Evolutionary conservation across 225 moss, liverwort and hornwort genomes (phyloP).

Genomic region (Pseudoscleropodium purum): DNA sequence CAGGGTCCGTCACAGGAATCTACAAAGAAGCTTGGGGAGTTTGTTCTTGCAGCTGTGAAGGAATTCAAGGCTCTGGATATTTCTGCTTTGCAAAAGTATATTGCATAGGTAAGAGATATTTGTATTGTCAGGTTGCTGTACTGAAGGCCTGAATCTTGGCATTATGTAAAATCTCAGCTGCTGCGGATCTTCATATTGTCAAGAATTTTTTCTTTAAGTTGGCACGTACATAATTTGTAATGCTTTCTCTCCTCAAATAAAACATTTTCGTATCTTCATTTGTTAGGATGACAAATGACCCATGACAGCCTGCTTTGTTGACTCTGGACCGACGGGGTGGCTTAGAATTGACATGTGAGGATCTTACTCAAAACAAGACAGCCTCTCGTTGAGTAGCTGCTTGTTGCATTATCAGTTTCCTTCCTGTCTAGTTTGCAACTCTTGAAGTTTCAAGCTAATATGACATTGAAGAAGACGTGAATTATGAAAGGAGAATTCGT

Average conservation of each 20-base stretch:
- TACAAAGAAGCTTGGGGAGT: slow-evolving; percentile 64
- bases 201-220: neutral
- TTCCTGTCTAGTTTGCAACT: neutral
- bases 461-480: neutral
- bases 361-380: neutral
- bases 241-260: neutral
- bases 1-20: slow-evolving; percentile 89
- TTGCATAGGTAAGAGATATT: slow-evolving; percentile 8
- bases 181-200: neutral
- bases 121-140: neutral
- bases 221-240: neutral
- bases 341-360: neutral
- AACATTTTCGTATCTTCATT: neutral
- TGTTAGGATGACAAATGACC: neutral
- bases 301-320: neutral
- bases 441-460: neutral
- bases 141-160: neutral
- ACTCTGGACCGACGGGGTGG: neutral
- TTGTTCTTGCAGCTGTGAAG: slow-evolving; percentile 54
- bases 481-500: neutral
- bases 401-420: neutral
- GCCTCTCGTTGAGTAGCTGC: neutral
- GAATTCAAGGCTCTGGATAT: slow-evolving; percentile 75
- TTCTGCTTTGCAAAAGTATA: slow-evolving; percentile 55
- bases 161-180: neutral